Conservation (phyloP, 495 filamentous ascomycete genomes). For the Aspergillus bridgeri region DNA sequence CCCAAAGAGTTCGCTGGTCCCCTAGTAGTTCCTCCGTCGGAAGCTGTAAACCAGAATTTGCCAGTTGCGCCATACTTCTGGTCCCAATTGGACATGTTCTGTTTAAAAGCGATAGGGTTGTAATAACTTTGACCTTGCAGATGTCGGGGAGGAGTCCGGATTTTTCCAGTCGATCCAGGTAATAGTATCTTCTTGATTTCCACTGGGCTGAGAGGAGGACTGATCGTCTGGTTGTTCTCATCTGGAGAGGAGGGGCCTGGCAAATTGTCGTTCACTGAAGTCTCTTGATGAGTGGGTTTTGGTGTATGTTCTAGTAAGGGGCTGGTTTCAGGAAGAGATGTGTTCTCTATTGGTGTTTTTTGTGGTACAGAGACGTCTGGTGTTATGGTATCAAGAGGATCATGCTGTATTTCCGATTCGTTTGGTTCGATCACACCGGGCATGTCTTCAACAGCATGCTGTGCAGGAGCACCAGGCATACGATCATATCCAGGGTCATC, state of each 20-base stretch:
- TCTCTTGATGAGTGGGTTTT: constrained; percentile 9
- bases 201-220: constrained; percentile 49
- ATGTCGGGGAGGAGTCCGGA: constrained; percentile 5
- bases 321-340: not conserved
- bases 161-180: constrained; percentile 21
- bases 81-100: constrained; percentile 42
- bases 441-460: constrained; percentile 13
- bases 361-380: constrained; percentile 3
- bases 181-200: constrained; percentile 49
- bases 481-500: constrained; percentile 56
- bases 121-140: constrained; percentile 38
- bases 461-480: constrained; percentile 18
- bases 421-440: constrained; percentile 12
- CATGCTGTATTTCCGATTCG: constrained; percentile 10
- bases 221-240: constrained; percentile 35
- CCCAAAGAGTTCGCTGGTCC: constrained; percentile 11
- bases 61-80: constrained; percentile 50
- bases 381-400: not conserved
- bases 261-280: constrained; percentile 1
- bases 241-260: constrained; percentile 14
- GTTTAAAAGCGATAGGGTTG: constrained; percentile 46
- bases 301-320: not conserved
- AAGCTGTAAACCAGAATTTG: constrained; percentile 45
- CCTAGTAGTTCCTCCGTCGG: constrained; percentile 5
- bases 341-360: constrained; percentile 3